Evolutionary conservation across 139 green algal species (phyloP), one percentile per base, ranked within the genome.

Genomic region (Chlamydomonas sp.): DNA sequence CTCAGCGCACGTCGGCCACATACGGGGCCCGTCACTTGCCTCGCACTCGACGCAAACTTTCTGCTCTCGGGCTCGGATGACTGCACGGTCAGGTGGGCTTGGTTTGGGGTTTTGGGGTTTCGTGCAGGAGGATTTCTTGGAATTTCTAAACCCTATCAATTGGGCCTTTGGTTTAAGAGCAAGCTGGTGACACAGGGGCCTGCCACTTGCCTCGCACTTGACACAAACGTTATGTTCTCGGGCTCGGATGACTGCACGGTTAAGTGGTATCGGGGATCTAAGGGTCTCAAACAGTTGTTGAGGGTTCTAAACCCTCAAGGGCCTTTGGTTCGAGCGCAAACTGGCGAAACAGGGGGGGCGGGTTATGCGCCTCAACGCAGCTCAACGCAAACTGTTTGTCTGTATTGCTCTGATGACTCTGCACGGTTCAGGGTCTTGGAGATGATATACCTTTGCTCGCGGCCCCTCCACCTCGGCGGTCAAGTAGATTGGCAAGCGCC

Each of bases 211-310:
- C 71, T 91, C 16, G 69, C 82, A 0, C 71, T 87, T 20, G 84
- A 91, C 47, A 74, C 71, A 43, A 88, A 89, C 76, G 80, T 91
- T 58, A 74, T 91, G 10, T 87, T 91, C 65, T 83, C 73, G 5
- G 85, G 83, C 30, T 82, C 72, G 13, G 71, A 82, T 33, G 80
- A 89, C 60, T 75, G 10, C 39, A 76, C 48, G 43, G 76, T 85
- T 35, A 59, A 59, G 38, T 63, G 54, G 20, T 8, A 16, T 63
- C n/a, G 54, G 16, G 29, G 54, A 24, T 16, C 8, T 63, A 35
- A 16, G 16, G n/a, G 54, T 8, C 6, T 63, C n/a, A n/a, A n/a
- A n/a, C 20, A 6, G 54, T 63, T 35, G 6, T 34, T 16, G 16
- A 35, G 16, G 54, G 16, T 63, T 13, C n/a, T 16, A 13, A 16